Conservation (phyloP, 371 early-diverging fungal genomes). For the Apophysomyces elegans region DNA sequence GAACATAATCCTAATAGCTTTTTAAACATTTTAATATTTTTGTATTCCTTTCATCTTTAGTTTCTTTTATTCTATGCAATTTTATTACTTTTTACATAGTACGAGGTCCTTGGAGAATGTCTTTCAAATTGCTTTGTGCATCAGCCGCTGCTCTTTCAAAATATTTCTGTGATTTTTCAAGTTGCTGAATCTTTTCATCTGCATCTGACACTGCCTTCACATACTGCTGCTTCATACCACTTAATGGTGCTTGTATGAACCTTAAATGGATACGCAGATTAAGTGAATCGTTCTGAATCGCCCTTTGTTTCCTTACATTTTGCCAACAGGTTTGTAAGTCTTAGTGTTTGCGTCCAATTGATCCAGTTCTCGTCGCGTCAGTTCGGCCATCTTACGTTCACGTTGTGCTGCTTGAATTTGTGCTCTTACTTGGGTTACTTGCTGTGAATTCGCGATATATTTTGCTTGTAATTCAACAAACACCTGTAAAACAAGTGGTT, state of each 20-base stretch:
- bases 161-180: constrained; percentile 79
- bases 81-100: constrained; percentile 33
- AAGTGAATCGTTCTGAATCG: not conserved
- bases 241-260: constrained; percentile 69
- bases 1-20: not conserved
- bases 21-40: not conserved
- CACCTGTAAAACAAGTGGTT: constrained; percentile 38
- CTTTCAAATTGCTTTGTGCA: constrained; percentile 70
- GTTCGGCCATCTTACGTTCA: constrained; percentile 72
- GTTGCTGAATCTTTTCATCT: constrained; percentile 59
- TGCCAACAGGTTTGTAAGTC: constrained; percentile 78
- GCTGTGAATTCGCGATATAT: constrained; percentile 65
- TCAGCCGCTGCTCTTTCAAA: constrained; percentile 71
- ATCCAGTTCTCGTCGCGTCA: constrained; percentile 75
- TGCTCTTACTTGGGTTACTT: constrained; percentile 67
- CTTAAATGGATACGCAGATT: constrained; percentile 25
- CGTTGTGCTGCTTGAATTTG: constrained; percentile 73
- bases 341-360: constrained; percentile 58
- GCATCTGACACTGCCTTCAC: constrained; percentile 48
- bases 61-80: constrained; percentile 66
- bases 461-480: constrained; percentile 68
- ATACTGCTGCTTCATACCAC: constrained; percentile 59
- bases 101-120: constrained; percentile 62
- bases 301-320: constrained; percentile 58
- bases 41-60: constrained; percentile 69